phyloP scores from a whole-genome alignment of 2,329 filamentous ascomycete genomes.

The Phyllosticta citriasiana region DNA sequence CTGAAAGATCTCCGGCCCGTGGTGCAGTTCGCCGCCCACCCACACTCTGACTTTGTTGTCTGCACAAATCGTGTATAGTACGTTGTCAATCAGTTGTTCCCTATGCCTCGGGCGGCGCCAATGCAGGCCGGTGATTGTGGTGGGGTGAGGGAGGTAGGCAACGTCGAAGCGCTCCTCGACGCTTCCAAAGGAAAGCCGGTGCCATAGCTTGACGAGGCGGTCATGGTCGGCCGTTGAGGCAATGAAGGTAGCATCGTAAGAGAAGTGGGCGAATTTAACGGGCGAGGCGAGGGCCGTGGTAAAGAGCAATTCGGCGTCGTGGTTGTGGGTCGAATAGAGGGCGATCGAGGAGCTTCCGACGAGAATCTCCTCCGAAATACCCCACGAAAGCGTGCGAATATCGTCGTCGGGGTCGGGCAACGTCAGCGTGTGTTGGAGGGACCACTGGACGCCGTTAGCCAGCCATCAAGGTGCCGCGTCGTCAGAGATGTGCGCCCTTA shows the following conservation, averaged over 20 bases:
- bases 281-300: constrained; percentile 61
- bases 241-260: constrained; percentile 78
- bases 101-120: constrained; percentile 74
- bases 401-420: constrained; percentile 35
- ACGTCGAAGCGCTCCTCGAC: constrained; percentile 84
- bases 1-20: constrained; percentile 61
- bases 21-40: constrained; percentile 59
- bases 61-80: constrained; percentile 79
- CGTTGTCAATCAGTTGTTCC: constrained; percentile 73
- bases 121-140: constrained; percentile 67
- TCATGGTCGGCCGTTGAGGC: constrained; percentile 73
- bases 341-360: constrained; percentile 61
- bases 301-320: constrained; percentile 56
- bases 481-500: constrained; percentile 30
- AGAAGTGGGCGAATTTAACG: constrained; percentile 65
- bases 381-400: constrained; percentile 70
- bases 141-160: constrained; percentile 78
- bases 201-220: constrained; percentile 84
- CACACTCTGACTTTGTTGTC: constrained; percentile 77
- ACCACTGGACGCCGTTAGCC: constrained; percentile 38
- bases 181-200: constrained; percentile 70
- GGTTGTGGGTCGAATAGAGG: constrained; percentile 52
- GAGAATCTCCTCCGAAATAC: constrained; percentile 72
- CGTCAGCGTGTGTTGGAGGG: constrained; percentile 50
- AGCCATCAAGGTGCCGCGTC: not conserved